These are phyloP conservation scores for Candida multigemmis DNA, from an alignment of 805 yeast genomes.

Conservation along the genomic window DNA sequence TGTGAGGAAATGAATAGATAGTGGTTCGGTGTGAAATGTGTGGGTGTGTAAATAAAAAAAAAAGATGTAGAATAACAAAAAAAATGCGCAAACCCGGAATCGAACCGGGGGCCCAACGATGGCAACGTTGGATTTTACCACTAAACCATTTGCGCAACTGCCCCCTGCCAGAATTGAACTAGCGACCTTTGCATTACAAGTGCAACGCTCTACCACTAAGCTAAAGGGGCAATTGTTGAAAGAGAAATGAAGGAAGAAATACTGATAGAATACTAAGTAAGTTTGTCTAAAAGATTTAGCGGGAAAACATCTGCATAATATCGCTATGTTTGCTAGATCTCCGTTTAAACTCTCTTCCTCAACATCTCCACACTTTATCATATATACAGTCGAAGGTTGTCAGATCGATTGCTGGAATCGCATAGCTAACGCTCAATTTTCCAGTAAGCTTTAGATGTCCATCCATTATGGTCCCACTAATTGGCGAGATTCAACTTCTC, in stretches of 20 bases:
- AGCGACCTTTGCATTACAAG: slow-evolving; percentile 98
- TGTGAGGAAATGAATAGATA: slow-evolving; percentile 2
- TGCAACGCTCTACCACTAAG: slow-evolving; percentile 99
- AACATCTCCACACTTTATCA: too few species aligned
- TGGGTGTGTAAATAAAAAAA: neutral
- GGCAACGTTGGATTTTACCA: slow-evolving; percentile 12
- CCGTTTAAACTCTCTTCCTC: too few species aligned
- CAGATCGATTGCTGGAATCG: too few species aligned
- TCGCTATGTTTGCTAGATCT: too few species aligned
- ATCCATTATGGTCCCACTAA: slow-evolving; percentile 34
- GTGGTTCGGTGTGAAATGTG: slow-evolving; percentile 2
- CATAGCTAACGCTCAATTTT: too few species aligned
- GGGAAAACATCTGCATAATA: too few species aligned
- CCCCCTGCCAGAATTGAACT: slow-evolving; percentile 78
- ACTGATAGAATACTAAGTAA: too few species aligned
- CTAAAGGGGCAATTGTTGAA: slow-evolving; percentile 64
- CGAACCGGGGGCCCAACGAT: slow-evolving; percentile 13
- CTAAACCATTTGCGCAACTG: slow-evolving; percentile 9
- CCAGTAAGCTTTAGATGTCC: too few species aligned
- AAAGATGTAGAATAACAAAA: slow-evolving; percentile 1
- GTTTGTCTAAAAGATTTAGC: too few species aligned
- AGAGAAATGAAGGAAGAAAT: neutral
- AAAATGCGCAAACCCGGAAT: slow-evolving; percentile 10
- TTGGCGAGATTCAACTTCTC: slow-evolving; percentile 23
- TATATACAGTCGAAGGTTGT: too few species aligned